Evolutionary conservation across 1,284 basidiomycete species (phyloP).

Genomic region (Microbotryomycetes sp.): DNA sequence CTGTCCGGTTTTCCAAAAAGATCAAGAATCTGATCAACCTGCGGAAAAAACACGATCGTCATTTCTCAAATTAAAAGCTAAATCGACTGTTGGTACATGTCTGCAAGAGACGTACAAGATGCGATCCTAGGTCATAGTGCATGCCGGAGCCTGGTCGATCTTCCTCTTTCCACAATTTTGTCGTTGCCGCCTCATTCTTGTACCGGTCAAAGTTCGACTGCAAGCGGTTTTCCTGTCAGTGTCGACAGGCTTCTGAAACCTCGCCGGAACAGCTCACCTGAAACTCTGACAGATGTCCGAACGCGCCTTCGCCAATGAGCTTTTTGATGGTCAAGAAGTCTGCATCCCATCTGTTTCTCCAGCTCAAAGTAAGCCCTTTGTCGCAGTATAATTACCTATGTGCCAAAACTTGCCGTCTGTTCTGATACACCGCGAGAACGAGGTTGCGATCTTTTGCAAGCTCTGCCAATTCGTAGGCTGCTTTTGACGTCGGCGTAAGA

Average conservation of each 20-base stretch:
- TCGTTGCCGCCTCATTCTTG: constrained; percentile 57
- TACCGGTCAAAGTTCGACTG: constrained; percentile 61
- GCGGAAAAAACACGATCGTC: neutral
- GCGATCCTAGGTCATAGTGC: constrained; percentile 46
- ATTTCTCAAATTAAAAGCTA: neutral
- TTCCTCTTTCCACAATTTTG: constrained; percentile 47
- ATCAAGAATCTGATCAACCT: constrained; percentile 65
- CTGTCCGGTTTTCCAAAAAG: constrained; percentile 67
- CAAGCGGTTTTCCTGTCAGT: constrained; percentile 31
- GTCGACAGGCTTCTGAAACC: neutral
- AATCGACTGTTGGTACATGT: neutral
- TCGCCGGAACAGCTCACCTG: constrained; percentile 46
- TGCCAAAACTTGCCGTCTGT: constrained; percentile 43
- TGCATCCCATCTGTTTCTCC: constrained; percentile 78
- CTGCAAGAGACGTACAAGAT: constrained; percentile 41
- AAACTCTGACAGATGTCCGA: constrained; percentile 62
- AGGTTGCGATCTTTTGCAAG: constrained; percentile 60
- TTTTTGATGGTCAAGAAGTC: constrained; percentile 69
- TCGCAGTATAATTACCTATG: neutral
- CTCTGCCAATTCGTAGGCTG: constrained; percentile 60
- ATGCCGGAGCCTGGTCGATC: constrained; percentile 27
- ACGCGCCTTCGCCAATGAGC: constrained; percentile 49
- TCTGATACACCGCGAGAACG: constrained; percentile 49
- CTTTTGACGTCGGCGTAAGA: constrained; percentile 56
- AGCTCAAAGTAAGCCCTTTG: too few relatives aligned